phyloP scores from a whole-genome alignment of 2,329 filamentous ascomycete species.

The Talaromyces sp. region DNA sequence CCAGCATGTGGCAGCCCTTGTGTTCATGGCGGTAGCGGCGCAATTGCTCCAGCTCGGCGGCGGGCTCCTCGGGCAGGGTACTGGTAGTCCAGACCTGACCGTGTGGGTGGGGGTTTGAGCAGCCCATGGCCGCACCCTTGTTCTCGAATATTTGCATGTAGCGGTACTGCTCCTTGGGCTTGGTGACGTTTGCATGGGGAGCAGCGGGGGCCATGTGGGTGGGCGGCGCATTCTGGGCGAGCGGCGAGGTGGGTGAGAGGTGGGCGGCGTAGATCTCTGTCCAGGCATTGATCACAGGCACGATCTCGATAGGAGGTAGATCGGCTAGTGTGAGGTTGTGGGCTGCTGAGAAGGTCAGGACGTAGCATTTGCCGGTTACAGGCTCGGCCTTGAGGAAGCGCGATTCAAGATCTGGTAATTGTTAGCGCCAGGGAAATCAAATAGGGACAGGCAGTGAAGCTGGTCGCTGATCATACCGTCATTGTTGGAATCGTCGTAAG shows the following conservation, averaged over 20 bases:
- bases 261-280: slow-evolving; percentile 85
- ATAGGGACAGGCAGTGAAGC: not conserved
- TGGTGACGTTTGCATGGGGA: slow-evolving; percentile 47
- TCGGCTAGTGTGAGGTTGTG: slow-evolving; percentile 94
- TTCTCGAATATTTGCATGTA: slow-evolving; percentile 99
- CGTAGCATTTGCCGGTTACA: slow-evolving; percentile 94
- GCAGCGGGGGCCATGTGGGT: slow-evolving; percentile 53
- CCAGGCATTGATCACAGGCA: slow-evolving; percentile 87
- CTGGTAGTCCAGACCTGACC: slow-evolving; percentile 97
- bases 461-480: slow-evolving; percentile 45
- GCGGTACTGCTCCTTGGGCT: slow-evolving; percentile 74
- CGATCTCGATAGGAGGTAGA: slow-evolving; percentile 73
- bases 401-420: slow-evolving; percentile 65
- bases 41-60: slow-evolving; percentile 76
- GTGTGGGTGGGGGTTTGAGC: slow-evolving; percentile 97
- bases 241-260: slow-evolving; percentile 70
- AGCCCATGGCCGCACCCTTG: slow-evolving; percentile 97
- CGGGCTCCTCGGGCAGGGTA: slow-evolving; percentile 84
- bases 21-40: slow-evolving; percentile 75
- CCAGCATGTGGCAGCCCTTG: slow-evolving; percentile 73
- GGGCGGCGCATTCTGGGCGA: slow-evolving; percentile 53
- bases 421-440: slow-evolving; percentile 2
- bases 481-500: slow-evolving; percentile 64
- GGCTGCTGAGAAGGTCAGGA: slow-evolving; percentile 87
- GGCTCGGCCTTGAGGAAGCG: slow-evolving; percentile 79